phyloP scores from a whole-genome alignment of 257 asterid genomes.

The Penstemon newberryi region DNA sequence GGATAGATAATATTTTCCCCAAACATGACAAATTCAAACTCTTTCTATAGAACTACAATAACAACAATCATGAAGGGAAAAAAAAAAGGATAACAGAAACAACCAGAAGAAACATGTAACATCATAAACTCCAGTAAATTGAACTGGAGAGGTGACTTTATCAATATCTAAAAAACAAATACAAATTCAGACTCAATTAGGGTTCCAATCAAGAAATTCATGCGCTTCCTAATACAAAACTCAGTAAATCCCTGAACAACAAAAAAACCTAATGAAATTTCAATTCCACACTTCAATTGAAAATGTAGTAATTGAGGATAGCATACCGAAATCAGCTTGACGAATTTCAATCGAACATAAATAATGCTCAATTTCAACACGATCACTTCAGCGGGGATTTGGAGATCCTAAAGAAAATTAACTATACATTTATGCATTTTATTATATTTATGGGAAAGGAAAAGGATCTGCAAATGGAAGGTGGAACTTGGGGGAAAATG shows the following conservation, averaged over 20 bases:
- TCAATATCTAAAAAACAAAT: neutral
- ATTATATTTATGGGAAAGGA: too few species aligned
- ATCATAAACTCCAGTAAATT: neutral
- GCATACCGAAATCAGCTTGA: conserved; percentile 38
- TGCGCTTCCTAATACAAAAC: conserved; percentile 10
- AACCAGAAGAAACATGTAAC: neutral
- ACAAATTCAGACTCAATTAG: conserved; percentile 16
- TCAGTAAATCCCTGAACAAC: conserved; percentile 1
- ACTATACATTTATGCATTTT: too few species aligned
- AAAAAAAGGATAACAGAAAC: neutral
- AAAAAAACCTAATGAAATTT: neutral
- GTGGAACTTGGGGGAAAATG: too few species aligned
- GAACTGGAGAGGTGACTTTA: neutral
- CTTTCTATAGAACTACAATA: neutral
- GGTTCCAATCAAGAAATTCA: conserved; percentile 3
- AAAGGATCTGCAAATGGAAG: too few species aligned
- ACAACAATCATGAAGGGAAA: neutral
- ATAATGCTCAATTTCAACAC: conserved; percentile 14
- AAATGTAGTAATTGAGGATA: neutral
- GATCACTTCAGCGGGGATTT: conserved; percentile 35
- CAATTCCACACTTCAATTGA: neutral
- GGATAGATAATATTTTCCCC: neutral
- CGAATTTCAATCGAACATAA: conserved; percentile 28
- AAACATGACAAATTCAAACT: conserved; percentile 3
- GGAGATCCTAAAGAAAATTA: conserved; percentile 27